Evolutionary conservation across 2,329 filamentous ascomycete species (phyloP).

Genomic region (Trichoderma atrobrunneum): DNA sequence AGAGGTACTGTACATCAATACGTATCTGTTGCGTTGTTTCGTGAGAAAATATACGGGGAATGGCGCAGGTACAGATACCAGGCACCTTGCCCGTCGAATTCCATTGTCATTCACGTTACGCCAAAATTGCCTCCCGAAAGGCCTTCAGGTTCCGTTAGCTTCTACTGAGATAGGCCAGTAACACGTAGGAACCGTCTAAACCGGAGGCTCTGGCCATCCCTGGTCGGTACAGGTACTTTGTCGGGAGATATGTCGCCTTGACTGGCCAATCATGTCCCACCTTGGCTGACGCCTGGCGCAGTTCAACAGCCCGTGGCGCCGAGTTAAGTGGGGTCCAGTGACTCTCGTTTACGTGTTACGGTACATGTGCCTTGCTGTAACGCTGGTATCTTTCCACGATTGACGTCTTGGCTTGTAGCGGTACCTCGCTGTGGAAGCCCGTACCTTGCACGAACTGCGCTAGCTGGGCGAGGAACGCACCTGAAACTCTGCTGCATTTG

Average conservation of each 20-base stretch:
- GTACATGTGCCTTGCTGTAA: neutral
- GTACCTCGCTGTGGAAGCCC: neutral
- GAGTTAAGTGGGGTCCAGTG: neutral
- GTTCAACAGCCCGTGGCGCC: neutral
- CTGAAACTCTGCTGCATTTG: neutral
- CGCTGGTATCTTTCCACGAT: neutral
- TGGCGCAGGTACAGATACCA: neutral
- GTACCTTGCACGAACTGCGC: neutral
- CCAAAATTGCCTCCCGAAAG: neutral
- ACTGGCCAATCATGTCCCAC: neutral
- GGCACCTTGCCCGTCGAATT: neutral
- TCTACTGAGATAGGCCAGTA: neutral
- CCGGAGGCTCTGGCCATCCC: neutral
- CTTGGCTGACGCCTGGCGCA: neutral
- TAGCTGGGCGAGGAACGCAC: neutral
- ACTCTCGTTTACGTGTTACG: neutral
- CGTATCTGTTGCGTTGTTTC: neutral
- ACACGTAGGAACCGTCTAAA: neutral
- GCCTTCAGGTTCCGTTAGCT: neutral
- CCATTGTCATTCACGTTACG: neutral
- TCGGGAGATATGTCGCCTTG: neutral
- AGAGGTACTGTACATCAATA: neutral
- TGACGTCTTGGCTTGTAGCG: neutral
- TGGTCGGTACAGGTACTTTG: neutral
- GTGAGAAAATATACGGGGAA: neutral